A percentile compares a stretch with the other conserved stretches of the same genome.
phyloP scores from a whole-genome alignment of 345 rosid genomes.

The Arabidopsis thaliana region TAIR10.1 NC_003076.8:16771001-16771500 shows the following conservation, averaged over 20 bases:
- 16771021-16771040: constrained; percentile 7
- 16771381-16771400: constrained; percentile 69
- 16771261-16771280: constrained; percentile 94
- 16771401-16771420: constrained; percentile 82
- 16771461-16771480: constrained; percentile 48
- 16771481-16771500: constrained; percentile 94
- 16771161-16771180: background rate
- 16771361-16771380: constrained; percentile 69
- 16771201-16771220: background rate
- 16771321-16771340: constrained; percentile 74
- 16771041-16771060: constrained; percentile 27
- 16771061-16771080: constrained; percentile 15
- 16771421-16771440: constrained; percentile 82
- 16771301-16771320: constrained; percentile 96
- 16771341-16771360: constrained; percentile 69
- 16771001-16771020: constrained; percentile 14
- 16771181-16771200: background rate
- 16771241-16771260: constrained; percentile 78
- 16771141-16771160: constrained; percentile 23
- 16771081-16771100: constrained; percentile 28
- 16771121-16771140: constrained; percentile 38
- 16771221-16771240: constrained; percentile 45
- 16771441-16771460: constrained; percentile 68
- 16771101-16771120: constrained; percentile 41
- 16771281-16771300: constrained; percentile 93